These are phyloP conservation scores for Plasmodium gaboni DNA, from an alignment of 169 alveolate genomes.

Conservation along the genomic window DNA sequence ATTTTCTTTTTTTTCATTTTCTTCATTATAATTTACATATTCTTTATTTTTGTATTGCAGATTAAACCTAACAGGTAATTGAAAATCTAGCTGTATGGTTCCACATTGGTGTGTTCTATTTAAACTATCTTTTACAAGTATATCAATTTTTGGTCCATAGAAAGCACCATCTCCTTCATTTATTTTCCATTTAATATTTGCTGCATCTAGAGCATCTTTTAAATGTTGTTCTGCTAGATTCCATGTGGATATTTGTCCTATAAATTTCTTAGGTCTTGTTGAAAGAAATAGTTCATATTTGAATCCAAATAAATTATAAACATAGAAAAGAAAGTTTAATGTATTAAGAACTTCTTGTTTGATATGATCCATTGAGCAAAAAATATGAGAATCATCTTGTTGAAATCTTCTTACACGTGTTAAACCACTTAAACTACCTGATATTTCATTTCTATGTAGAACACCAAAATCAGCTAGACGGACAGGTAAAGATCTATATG, in stretches of 20 bases:
- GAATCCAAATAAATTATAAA: constrained; percentile 96
- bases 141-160: constrained; percentile 99
- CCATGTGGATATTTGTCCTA: constrained; percentile 97
- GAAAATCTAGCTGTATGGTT: constrained; percentile 98
- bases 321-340: constrained; percentile 94
- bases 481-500: constrained; percentile 98
- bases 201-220: constrained; percentile 92
- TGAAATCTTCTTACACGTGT: constrained; percentile 98
- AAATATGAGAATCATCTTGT: constrained; percentile 99
- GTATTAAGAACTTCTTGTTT: constrained; percentile 92
- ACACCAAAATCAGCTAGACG: constrained; percentile 99
- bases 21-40: constrained; percentile 64
- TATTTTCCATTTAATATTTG: constrained; percentile 94
- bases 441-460: constrained; percentile 98
- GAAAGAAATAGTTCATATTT: constrained; percentile 94
- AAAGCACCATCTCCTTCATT: constrained; percentile 99
- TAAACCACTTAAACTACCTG: constrained; percentile 98
- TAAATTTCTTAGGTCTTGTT: constrained; percentile 97
- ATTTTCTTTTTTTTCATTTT: constrained; percentile 24
- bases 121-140: constrained; percentile 96
- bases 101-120: constrained; percentile 99
- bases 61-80: constrained; percentile 98
- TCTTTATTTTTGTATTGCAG: constrained; percentile 96
- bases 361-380: constrained; percentile 97
- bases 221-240: constrained; percentile 96